Evolutionary conservation across 129 eudicot genomes (phyloP).

Genomic region (Sambucus nigra): DNA sequence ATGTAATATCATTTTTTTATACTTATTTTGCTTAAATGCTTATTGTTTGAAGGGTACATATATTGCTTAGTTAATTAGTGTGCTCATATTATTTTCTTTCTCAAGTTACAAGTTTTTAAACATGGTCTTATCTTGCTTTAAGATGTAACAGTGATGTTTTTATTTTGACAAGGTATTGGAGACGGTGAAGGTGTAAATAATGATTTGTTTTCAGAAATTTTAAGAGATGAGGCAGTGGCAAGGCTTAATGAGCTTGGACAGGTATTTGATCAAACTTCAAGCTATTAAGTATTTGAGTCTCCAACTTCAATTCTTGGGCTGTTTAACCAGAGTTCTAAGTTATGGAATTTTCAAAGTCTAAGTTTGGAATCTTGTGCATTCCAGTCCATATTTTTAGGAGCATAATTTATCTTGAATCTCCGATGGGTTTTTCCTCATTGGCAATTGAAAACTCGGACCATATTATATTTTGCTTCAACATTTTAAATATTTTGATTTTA

Average conservation of each 20-base stretch:
- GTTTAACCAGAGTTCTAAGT: conserved; percentile 1
- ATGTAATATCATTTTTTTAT: not conserved
- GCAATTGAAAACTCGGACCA: too few species aligned
- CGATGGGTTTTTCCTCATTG: not conserved
- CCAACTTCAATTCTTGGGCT: not conserved
- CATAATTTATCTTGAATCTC: not conserved
- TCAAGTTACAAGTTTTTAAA: not conserved
- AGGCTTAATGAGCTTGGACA: conserved; percentile 75
- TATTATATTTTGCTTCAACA: too few species aligned
- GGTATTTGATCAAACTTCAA: conserved; percentile 30
- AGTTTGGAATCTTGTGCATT: too few species aligned
- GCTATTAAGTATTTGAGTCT: not conserved
- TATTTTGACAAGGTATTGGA: conserved; percentile 21
- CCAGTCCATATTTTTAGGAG: not conserved
- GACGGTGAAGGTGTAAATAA: conserved; percentile 25
- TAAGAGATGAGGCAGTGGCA: conserved; percentile 80
- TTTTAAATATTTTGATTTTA: too few species aligned
- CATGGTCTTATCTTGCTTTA: not conserved
- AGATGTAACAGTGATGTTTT: not conserved
- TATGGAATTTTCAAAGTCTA: not conserved
- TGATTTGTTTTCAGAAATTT: conserved; percentile 47
- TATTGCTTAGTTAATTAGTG: too few species aligned
- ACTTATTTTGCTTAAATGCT: too few species aligned
- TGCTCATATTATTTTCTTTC: not conserved
- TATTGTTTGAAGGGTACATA: too few species aligned